Evolutionary conservation across 1,284 basidiomycete genomes (phyloP).

Genomic region (Cystobasidium pallidum): DNA sequence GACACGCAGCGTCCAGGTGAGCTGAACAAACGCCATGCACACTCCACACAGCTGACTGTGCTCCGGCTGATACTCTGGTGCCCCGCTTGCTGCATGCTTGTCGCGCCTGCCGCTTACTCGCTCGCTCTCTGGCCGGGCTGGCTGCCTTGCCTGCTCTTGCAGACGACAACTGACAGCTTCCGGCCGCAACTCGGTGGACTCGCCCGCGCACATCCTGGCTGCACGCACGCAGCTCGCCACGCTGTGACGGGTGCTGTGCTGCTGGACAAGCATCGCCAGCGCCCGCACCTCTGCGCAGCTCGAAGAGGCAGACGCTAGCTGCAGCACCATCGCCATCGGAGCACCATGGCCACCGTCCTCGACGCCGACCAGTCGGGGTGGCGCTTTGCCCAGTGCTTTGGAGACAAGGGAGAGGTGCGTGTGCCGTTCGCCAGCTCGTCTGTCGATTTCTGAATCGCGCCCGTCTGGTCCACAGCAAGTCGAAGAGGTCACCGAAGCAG

Average conservation of each 20-base stretch:
- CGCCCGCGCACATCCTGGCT: not conserved
- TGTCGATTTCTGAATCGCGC: not conserved
- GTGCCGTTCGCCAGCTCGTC: not conserved
- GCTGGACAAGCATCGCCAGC: not conserved
- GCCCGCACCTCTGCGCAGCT: not conserved
- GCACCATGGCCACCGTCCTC: constrained; percentile 55
- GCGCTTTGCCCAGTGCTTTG: constrained; percentile 99
- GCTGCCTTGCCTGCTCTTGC: constrained; percentile 2
- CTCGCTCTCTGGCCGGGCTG: constrained; percentile 6
- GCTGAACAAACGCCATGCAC: too few relatives aligned
- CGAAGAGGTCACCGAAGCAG: constrained; percentile 99
- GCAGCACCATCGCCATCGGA: constrained; percentile 22
- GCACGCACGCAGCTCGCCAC: not conserved
- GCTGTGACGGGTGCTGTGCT: constrained; percentile 7
- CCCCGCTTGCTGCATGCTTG: not conserved
- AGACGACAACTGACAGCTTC: constrained; percentile 24
- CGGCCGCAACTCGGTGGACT: not conserved
- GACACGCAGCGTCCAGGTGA: too few relatives aligned
- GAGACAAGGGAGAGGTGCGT: constrained; percentile 72
- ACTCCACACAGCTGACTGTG: too few relatives aligned
- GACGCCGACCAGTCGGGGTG: constrained; percentile 83
- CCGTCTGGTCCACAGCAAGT: constrained; percentile 64
- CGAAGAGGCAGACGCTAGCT: not conserved
- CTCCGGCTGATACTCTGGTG: too few relatives aligned
- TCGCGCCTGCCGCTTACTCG: not conserved